These are phyloP conservation scores for Beauveria sp. DNA, from an alignment of 2,329 filamentous ascomycete genomes.

Conservation along the genomic window DNA sequence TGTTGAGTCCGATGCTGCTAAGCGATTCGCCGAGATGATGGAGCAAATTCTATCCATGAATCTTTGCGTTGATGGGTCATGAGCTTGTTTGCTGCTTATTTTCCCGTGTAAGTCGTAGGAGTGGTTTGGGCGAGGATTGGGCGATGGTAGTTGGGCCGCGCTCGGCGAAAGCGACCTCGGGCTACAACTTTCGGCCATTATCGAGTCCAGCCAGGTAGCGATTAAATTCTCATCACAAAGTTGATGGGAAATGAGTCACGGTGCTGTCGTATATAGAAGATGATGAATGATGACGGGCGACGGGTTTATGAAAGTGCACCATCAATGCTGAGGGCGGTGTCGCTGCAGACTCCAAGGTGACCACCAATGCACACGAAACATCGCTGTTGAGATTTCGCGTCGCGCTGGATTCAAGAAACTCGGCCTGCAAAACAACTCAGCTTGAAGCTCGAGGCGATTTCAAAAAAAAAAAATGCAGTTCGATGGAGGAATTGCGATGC, in stretches of 20 bases:
- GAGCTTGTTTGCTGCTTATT: background rate
- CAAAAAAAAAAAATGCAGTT: too few relatives aligned
- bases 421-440: too few relatives aligned
- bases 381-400: too few relatives aligned
- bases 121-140: background rate
- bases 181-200: background rate
- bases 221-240: background rate
- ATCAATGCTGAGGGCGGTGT: too few relatives aligned
- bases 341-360: too few relatives aligned
- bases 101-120: background rate
- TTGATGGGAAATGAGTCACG: background rate
- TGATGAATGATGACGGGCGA: background rate
- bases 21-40: background rate
- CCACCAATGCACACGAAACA: too few relatives aligned
- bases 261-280: background rate
- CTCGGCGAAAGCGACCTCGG: background rate
- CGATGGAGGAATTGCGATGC: too few relatives aligned
- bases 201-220: too few relatives aligned
- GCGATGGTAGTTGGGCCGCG: background rate
- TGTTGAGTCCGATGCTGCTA: background rate
- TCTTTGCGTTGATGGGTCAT: too few relatives aligned
- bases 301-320: too few relatives aligned
- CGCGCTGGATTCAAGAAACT: too few relatives aligned
- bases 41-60: background rate
- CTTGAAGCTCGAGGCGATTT: too few relatives aligned